phyloP scores from a whole-genome alignment of 2,329 filamentous ascomycete species.

The Nemania sp. region DNA sequence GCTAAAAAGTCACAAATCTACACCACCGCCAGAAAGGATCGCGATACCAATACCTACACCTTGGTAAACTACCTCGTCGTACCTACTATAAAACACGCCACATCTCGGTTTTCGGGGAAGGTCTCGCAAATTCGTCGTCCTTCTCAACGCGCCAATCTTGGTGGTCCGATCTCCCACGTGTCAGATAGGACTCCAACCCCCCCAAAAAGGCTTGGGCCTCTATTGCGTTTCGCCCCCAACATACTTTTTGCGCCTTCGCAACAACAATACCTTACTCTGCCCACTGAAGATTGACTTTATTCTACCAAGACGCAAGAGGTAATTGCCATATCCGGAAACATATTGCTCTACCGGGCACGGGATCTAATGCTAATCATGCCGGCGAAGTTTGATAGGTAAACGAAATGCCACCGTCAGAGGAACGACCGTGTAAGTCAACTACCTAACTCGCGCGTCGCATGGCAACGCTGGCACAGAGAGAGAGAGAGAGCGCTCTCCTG shows the following conservation, averaged over 20 bases:
- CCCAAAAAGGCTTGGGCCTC: neutral
- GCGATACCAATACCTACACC: too few species aligned
- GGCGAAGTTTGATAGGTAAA: neutral
- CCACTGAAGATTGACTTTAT: neutral
- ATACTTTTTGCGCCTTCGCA: neutral
- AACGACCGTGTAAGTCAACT: conserved; percentile 18
- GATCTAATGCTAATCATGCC: conserved; percentile 11
- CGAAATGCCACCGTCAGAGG: conserved; percentile 10
- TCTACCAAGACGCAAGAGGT: conserved; percentile 19
- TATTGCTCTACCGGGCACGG: neutral
- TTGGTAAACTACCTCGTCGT: too few species aligned
- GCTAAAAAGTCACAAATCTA: too few species aligned
- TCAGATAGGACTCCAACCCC: neutral
- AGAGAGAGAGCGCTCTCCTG: too few species aligned
- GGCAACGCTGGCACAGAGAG: too few species aligned
- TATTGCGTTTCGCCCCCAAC: conserved; percentile 18
- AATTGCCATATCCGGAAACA: conserved; percentile 22
- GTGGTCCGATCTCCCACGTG: too few species aligned
- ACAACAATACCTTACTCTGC: neutral
- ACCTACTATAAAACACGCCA: too few species aligned
- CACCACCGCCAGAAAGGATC: too few species aligned
- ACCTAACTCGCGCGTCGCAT: too few species aligned
- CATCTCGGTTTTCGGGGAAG: too few species aligned
- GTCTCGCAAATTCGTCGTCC: too few species aligned
- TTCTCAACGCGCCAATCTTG: too few species aligned